Evolutionary conservation across 352 stramenopile species (phyloP).

Genomic region (Phytophthora fragariaefolia): DNA sequence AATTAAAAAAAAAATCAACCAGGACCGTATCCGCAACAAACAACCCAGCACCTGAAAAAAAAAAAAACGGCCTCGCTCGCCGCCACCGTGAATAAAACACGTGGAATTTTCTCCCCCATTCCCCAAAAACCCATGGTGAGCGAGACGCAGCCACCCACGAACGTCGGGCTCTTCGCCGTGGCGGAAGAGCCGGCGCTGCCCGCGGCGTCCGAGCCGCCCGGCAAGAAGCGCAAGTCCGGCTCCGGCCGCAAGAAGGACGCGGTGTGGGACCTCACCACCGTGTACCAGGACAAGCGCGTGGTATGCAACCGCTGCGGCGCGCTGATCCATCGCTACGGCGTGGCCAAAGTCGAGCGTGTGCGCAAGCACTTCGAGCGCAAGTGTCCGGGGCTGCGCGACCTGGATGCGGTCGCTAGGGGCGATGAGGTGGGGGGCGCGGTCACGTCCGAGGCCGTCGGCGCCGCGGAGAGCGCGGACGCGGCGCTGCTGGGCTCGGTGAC

Average conservation of each 20-base stretch:
- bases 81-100: constrained; percentile 13
- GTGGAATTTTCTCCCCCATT: constrained; percentile 16
- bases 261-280: constrained; percentile 66
- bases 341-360: constrained; percentile 76
- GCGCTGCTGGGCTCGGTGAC: background rate
- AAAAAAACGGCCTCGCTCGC: too few relatives aligned
- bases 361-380: constrained; percentile 73
- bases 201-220: background rate
- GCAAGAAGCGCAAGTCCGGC: constrained; percentile 43
- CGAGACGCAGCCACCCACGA: constrained; percentile 20
- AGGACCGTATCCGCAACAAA: too few relatives aligned
- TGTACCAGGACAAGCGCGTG: constrained; percentile 62
- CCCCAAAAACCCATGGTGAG: constrained; percentile 32
- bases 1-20: too few relatives aligned
- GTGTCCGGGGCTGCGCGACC: constrained; percentile 42
- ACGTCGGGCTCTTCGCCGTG: constrained; percentile 13
- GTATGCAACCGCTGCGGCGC: constrained; percentile 67
- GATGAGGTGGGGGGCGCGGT: background rate
- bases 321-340: constrained; percentile 73
- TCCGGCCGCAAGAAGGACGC: constrained; percentile 55
- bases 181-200: constrained; percentile 15
- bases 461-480: background rate
- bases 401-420: background rate
- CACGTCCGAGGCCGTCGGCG: constrained; percentile 2
- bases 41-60: too few relatives aligned